Conservation (phyloP, 1,139 yeast genomes). For the Trichomonascaceae sp. region DNA sequence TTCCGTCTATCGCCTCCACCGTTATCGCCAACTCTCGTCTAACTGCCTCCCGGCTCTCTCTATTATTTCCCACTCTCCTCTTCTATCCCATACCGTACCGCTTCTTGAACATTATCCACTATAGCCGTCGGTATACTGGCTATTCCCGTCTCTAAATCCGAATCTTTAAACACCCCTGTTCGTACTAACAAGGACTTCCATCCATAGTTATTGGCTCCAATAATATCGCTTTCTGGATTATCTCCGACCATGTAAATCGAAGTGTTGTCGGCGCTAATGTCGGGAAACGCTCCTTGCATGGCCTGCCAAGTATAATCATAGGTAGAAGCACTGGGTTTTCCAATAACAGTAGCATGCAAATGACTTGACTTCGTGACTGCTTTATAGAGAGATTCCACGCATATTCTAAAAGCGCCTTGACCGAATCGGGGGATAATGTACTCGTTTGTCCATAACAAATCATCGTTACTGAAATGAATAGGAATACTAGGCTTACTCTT, state of each 20-base stretch:
- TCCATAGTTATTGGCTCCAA: constrained; percentile 80
- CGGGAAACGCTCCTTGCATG: constrained; percentile 37
- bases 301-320: constrained; percentile 80
- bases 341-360: constrained; percentile 58
- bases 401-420: constrained; percentile 78
- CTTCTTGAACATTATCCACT: constrained; percentile 35
- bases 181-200: constrained; percentile 82
- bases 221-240: constrained; percentile 87
- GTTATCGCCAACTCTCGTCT: too few relatives aligned
- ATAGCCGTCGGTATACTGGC: constrained; percentile 32
- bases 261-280: constrained; percentile 18
- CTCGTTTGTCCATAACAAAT: constrained; percentile 86
- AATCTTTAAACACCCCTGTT: constrained; percentile 81
- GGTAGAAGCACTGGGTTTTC: constrained; percentile 78
- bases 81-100: constrained; percentile 29
- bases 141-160: constrained; percentile 39
- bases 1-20: too few relatives aligned
- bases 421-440: constrained; percentile 79
- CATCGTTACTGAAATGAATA: constrained; percentile 79
- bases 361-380: constrained; percentile 47
- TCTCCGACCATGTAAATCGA: constrained; percentile 91
- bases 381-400: constrained; percentile 57
- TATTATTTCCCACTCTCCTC: constrained; percentile 1
- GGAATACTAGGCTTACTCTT: constrained; percentile 57
- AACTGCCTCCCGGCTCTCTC: too few relatives aligned